Conservation (phyloP, 164 flowering plant genomes). For the Tetracentron sinense region DNA sequence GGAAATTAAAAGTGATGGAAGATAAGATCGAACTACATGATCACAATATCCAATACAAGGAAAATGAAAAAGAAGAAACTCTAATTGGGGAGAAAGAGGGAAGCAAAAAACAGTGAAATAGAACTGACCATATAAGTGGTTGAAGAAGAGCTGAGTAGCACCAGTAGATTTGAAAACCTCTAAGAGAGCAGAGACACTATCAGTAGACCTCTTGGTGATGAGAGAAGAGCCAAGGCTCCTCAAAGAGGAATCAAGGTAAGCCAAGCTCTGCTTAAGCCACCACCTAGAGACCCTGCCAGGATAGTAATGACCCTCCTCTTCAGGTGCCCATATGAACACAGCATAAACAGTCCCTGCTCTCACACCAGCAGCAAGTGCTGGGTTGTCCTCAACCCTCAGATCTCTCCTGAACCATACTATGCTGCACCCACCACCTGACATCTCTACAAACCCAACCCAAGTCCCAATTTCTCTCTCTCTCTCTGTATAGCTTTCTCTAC, state of each 20-base stretch:
- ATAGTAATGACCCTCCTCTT: constrained; percentile 77
- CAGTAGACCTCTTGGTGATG: too few species aligned
- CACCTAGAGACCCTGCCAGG: constrained; percentile 97
- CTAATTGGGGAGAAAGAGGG: not conserved
- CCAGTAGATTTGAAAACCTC: constrained; percentile 72
- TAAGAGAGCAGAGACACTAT: constrained; percentile 76
- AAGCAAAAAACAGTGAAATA: not conserved
- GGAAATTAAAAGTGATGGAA: too few species aligned
- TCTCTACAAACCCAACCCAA: constrained; percentile 25
- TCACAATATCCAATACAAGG: not conserved
- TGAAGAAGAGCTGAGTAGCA: constrained; percentile 88
- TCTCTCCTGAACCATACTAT: constrained; percentile 99
- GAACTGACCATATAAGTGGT: constrained; percentile 84
- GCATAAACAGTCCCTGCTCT: constrained; percentile 84
- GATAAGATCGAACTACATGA: not conserved
- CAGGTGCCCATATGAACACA: constrained; percentile 91
- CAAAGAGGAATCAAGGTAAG: constrained; percentile 76
- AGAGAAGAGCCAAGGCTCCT: constrained; percentile 78
- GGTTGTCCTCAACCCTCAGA: constrained; percentile 96
- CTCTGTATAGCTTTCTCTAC: too few species aligned
- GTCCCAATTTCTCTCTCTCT: constrained; percentile 5
- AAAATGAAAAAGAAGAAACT: not conserved
- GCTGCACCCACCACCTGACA: constrained; percentile 70
- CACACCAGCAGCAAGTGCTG: constrained; percentile 88
- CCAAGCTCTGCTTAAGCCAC: too few species aligned